Percentiles rank a stretch among this genome's conserved stretches.
These are phyloP conservation scores for Teunomyces lycoperdinae DNA, from an alignment of 805 yeast genomes.

Conservation along the genomic window DNA sequence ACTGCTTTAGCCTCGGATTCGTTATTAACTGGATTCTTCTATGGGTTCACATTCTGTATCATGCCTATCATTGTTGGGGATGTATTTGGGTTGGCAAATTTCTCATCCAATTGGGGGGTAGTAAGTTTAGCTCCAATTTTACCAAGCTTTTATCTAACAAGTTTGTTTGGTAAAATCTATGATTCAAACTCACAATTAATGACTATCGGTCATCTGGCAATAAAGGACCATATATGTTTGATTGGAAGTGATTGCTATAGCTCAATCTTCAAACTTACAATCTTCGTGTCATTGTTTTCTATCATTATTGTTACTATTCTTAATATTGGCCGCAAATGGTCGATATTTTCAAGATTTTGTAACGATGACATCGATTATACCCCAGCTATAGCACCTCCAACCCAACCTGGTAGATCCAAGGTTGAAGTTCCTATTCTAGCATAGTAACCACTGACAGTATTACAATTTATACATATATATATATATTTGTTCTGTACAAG, in stretches of 20 bases:
- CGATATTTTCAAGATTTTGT: background rate
- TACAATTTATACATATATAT: background rate
- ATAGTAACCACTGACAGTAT: background rate
- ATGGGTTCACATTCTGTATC: slow-evolving; percentile 70
- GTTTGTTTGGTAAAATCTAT: slow-evolving; percentile 60
- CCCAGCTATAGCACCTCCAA: background rate
- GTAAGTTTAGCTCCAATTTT: slow-evolving; percentile 64
- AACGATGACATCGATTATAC: background rate
- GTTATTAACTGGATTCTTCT: slow-evolving; percentile 61
- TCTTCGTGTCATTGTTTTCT: slow-evolving; percentile 30
- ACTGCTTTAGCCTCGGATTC: slow-evolving; percentile 48
- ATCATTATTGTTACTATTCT: slow-evolving; percentile 13
- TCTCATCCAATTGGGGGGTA: slow-evolving; percentile 73
- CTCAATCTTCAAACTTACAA: slow-evolving; percentile 41
- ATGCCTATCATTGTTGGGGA: slow-evolving; percentile 78
- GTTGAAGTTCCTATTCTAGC: slow-evolving; percentile 1
- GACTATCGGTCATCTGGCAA: slow-evolving; percentile 8
- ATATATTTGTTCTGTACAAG: background rate
- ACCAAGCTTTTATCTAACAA: slow-evolving; percentile 58
- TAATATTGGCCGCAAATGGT: slow-evolving; percentile 5
- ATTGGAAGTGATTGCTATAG: slow-evolving; percentile 42
- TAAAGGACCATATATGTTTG: slow-evolving; percentile 19
- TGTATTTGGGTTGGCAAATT: slow-evolving; percentile 62
- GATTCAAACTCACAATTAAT: slow-evolving; percentile 41
- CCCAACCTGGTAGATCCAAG: background rate